Evolutionary conservation across 2,329 filamentous ascomycete genomes (phyloP).

Genomic region (Alternaria hordeiaustralica): DNA sequence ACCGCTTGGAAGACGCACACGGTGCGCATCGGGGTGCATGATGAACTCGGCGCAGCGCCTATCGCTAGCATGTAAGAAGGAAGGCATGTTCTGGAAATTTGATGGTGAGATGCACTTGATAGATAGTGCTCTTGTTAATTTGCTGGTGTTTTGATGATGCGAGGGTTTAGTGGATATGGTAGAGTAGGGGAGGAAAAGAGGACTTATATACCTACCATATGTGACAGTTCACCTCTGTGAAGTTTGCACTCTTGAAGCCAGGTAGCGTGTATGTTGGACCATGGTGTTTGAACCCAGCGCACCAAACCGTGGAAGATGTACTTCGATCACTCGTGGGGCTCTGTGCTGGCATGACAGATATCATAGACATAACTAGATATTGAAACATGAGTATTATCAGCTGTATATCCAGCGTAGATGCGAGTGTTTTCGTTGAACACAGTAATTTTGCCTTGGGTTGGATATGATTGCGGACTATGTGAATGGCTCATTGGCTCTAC

Average conservation of each 20-base stretch:
- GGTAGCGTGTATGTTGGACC: neutral
- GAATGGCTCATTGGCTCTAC: neutral
- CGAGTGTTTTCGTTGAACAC: neutral
- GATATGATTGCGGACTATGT: neutral
- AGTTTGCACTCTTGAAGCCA: neutral
- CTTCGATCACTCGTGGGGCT: neutral
- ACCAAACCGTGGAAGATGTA: neutral
- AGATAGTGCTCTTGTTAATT: neutral
- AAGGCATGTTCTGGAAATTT: neutral
- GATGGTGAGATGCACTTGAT: neutral
- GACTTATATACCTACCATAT: neutral
- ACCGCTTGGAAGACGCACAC: neutral
- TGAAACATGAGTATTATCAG: rapidly evolving
- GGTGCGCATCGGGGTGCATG: neutral
- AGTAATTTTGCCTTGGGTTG: neutral
- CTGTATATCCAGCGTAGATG: rapidly evolving
- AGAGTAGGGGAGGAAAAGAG: neutral
- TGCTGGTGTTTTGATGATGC: neutral
- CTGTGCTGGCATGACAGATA: neutral
- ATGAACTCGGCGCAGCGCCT: neutral
- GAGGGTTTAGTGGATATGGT: neutral
- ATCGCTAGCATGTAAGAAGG: neutral
- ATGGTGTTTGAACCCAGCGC: neutral
- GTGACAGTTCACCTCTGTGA: neutral
- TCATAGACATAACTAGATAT: neutral